Evolutionary conservation across 331 rosid species (phyloP).

Genomic region (Ulmus americana): DNA sequence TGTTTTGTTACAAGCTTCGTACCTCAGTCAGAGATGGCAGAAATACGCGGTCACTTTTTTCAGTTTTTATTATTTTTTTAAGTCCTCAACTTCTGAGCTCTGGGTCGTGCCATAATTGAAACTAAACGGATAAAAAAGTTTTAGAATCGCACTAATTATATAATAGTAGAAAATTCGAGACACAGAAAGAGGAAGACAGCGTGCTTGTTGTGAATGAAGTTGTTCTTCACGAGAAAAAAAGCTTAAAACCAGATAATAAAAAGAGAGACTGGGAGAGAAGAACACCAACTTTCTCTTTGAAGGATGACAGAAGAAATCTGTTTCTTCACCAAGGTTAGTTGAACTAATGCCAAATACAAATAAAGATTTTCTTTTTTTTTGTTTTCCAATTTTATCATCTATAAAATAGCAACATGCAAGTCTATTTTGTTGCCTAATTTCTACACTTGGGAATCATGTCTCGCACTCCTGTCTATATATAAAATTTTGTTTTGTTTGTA

Average conservation of each 20-base stretch:
- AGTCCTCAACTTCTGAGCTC: neutral
- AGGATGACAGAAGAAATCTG: conserved; percentile 21
- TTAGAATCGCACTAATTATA: neutral
- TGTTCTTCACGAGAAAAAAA: conserved; percentile 23
- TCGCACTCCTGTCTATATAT: neutral
- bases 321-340: conserved; percentile 20
- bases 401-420: too few relatives aligned
- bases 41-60: neutral
- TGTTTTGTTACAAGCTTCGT: too few relatives aligned
- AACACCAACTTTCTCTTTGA: conserved; percentile 4
- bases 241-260: neutral
- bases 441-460: neutral
- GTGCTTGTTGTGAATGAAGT: conserved; percentile 10
- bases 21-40: too few relatives aligned
- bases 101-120: neutral
- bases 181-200: conserved; percentile 6
- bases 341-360: neutral
- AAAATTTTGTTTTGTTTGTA: neutral
- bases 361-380: neutral
- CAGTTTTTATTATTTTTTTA: too few relatives aligned
- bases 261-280: neutral
- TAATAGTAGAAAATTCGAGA: neutral
- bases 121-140: neutral
- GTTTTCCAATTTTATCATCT: neutral
- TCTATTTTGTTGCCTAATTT: neutral